These are phyloP conservation scores for Grifola frondosa DNA, from an alignment of 1,284 basidiomycete species.

Conservation along the genomic window DNA sequence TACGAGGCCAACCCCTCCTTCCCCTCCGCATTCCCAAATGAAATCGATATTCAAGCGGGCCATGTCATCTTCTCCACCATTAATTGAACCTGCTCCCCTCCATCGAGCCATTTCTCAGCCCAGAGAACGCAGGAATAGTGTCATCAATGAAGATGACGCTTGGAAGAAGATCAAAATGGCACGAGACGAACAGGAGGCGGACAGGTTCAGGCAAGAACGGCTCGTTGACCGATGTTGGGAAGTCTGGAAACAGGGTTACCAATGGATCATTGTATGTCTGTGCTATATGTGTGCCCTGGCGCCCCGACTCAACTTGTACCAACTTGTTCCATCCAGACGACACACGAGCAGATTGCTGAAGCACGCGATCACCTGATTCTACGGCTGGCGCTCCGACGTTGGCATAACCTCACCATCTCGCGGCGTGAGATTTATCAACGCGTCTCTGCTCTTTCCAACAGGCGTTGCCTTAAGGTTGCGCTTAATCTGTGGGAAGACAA, in stretches of 20 bases:
- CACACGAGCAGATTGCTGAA: constrained; percentile 58
- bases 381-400: constrained; percentile 55
- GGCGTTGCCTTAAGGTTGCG: constrained; percentile 39
- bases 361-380: constrained; percentile 58
- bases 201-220: constrained; percentile 58
- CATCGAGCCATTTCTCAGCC: constrained; percentile 26
- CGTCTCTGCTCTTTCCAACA: constrained; percentile 42
- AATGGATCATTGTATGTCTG: constrained; percentile 67
- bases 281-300: constrained; percentile 12
- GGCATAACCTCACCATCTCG: constrained; percentile 45
- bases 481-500: constrained; percentile 51
- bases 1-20: constrained; percentile 5
- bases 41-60: constrained; percentile 6
- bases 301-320: too few species aligned
- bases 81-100: constrained; percentile 27
- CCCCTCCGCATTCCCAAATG: constrained; percentile 16
- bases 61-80: constrained; percentile 7
- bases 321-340: constrained; percentile 44
- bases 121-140: constrained; percentile 43
- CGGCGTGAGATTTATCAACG: constrained; percentile 39
- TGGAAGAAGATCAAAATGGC: constrained; percentile 74
- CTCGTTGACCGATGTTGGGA: constrained; percentile 68
- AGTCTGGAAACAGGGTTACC: constrained; percentile 64
- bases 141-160: constrained; percentile 65
- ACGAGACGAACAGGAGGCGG: constrained; percentile 70